These are phyloP conservation scores for Kingdonia uniflora DNA, from an alignment of 164 flowering plant genomes.

Conservation along the genomic window DNA sequence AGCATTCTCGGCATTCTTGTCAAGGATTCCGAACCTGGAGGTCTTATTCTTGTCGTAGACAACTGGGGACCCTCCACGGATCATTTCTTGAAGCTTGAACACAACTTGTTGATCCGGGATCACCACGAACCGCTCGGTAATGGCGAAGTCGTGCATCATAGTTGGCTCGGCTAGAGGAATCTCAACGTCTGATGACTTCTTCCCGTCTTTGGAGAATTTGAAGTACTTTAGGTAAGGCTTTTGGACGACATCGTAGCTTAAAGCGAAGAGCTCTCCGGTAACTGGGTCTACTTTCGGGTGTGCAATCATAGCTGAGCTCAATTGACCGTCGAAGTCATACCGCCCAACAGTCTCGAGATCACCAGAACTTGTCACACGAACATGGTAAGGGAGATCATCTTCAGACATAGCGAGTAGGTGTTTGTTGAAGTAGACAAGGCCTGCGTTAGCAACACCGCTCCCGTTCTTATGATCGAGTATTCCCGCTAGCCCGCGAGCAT, in stretches of 20 bases:
- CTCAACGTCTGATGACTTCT: slow-evolving; percentile 63
- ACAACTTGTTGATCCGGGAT: slow-evolving; percentile 88
- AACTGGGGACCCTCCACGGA: slow-evolving; percentile 74
- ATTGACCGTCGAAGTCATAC: slow-evolving; percentile 48
- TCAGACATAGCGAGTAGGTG: slow-evolving; percentile 83
- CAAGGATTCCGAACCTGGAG: slow-evolving; percentile 57
- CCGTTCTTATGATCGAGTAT: slow-evolving; percentile 54
- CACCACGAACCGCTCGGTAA: slow-evolving; percentile 64
- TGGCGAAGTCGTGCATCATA: slow-evolving; percentile 95
- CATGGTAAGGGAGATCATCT: slow-evolving; percentile 46
- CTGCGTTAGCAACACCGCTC: slow-evolving; percentile 86
- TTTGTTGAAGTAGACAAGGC: slow-evolving; percentile 68
- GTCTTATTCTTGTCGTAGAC: slow-evolving; percentile 57
- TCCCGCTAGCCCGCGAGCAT: slow-evolving; percentile 50
- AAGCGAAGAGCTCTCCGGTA: slow-evolving; percentile 59
- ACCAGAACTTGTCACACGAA: slow-evolving; percentile 39
- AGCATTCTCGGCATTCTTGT: slow-evolving; percentile 33
- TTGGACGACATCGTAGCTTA: slow-evolving; percentile 71
- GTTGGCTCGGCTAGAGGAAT: slow-evolving; percentile 58
- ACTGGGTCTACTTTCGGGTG: slow-evolving; percentile 87
- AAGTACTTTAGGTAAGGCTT: slow-evolving; percentile 82
- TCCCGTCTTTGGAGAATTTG: slow-evolving; percentile 44
- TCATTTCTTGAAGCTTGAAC: slow-evolving; percentile 68
- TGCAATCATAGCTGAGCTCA: slow-evolving; percentile 78
- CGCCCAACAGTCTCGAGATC: slow-evolving; percentile 69